These are phyloP conservation scores for Phytophthora ohioensis DNA, from an alignment of 352 stramenopile species.

Conservation along the genomic window DNA sequence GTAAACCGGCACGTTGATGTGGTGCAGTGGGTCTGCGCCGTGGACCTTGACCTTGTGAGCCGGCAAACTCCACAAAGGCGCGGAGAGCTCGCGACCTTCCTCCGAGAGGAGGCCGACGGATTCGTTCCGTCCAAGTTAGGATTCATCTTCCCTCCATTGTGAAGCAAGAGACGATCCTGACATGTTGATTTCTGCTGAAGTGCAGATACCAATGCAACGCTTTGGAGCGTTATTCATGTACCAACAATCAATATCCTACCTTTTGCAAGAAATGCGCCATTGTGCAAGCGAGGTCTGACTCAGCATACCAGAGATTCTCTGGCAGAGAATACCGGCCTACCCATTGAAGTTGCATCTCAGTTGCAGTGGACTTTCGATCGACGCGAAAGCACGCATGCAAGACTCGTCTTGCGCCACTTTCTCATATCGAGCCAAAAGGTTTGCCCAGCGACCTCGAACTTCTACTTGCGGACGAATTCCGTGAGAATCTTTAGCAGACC, in stretches of 20 bases:
- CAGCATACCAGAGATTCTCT: too few species aligned
- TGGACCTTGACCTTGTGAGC: conserved; percentile 35
- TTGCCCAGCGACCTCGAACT: background rate
- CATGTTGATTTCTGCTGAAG: conserved; percentile 24
- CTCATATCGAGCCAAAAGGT: too few species aligned
- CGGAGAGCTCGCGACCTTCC: conserved; percentile 39
- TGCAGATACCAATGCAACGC: conserved; percentile 31
- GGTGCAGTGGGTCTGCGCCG: conserved; percentile 42
- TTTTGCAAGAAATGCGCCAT: too few species aligned
- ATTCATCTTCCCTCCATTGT: conserved; percentile 43
- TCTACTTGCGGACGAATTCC: conserved; percentile 1
- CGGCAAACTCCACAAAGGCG: conserved; percentile 29
- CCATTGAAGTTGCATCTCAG: background rate
- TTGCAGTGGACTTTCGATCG: too few species aligned
- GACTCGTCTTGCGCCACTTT: background rate
- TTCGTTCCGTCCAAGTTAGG: conserved; percentile 37
- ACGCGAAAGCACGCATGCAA: too few species aligned
- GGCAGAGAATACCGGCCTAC: background rate
- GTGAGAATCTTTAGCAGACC: background rate
- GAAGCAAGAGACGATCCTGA: conserved; percentile 15
- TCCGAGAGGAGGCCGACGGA: conserved; percentile 38
- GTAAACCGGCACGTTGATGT: conserved; percentile 48
- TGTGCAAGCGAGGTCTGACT: too few species aligned
- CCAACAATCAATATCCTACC: conserved; percentile 20
- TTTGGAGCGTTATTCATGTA: conserved; percentile 34